Evolutionary conservation across 345 rosid species (phyloP), one percentile per base, ranked within the genome.

Genomic region (Eucalyptus curtisii): DNA sequence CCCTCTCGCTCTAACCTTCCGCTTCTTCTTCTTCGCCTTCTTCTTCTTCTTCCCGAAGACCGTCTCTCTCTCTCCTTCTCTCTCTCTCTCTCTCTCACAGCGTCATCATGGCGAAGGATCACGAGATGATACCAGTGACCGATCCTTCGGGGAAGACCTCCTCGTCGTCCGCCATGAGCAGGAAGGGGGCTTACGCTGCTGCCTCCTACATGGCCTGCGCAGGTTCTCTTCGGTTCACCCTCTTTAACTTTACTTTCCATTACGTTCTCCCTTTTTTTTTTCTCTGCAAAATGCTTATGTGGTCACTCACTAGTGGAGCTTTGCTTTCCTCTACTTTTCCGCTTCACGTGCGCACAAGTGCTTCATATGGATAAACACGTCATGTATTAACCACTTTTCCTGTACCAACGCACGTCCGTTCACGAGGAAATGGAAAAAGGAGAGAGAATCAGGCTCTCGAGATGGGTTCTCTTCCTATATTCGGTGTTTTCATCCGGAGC

Each of bases 201-300:
- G 45, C 95, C 87, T 94, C 96, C 79, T 98, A 98, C 95, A 97
- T 98, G 99, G 86, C 97, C 45, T 98, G 97, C 86, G 99, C 99
- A 42, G 99, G 99, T 98, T 85, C 66, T 22, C 31, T 55, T 79
- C 37, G 45, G 13, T 42, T 31, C 22, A 12, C 55, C 40, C 31
- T 27, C 86, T 87, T 30, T 8, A n/a, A 19, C 80, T 17, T n/a
- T 84, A 42, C 50, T 37, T 44, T 37, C 82, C 47, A 24, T 40
- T 6, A 76, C 47, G 25, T 40, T 52, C 49, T 25, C n/a, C 84
- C 5, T 40, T 20, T 45, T 6, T 48, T 31, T 31, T n/a, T 47
- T 11, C 31, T 87, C 30, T 40, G 25, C 49, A 50, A n/a, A 49
- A 76, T 76, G 47, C 84, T 40, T 20, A 22, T 68, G 24, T 33